Evolutionary conservation across 129 eudicot genomes (phyloP).

Genomic region (Tagetes erecta): DNA sequence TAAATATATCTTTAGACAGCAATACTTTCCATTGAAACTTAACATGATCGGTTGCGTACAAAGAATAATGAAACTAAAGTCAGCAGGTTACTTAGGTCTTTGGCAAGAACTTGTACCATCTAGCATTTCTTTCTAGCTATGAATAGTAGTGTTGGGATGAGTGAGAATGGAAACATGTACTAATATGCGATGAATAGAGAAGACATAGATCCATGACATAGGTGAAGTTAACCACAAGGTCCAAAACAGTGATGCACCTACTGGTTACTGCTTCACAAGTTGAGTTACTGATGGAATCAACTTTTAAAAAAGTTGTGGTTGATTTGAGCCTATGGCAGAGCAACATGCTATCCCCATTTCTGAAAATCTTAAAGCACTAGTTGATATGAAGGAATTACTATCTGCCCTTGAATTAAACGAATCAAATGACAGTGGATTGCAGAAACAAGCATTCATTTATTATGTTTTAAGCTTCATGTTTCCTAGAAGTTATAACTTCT

Average conservation of each 20-base stretch:
- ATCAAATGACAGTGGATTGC: not conserved
- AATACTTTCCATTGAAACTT: not conserved
- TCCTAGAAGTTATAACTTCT: not conserved
- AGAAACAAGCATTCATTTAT: not conserved
- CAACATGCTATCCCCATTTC: not conserved
- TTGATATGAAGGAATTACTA: not conserved
- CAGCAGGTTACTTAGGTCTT: not conserved
- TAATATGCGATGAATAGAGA: not conserved
- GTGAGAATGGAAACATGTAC: not conserved
- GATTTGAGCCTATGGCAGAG: not conserved
- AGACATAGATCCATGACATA: not conserved
- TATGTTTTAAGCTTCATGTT: not conserved
- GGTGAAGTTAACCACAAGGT: not conserved
- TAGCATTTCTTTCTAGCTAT: not conserved
- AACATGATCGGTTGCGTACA: not conserved
- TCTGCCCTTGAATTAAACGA: not conserved
- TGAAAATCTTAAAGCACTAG: not conserved
- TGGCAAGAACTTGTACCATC: conserved; percentile 1
- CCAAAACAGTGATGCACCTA: not conserved
- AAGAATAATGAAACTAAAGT: not conserved
- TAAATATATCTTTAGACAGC: not conserved
- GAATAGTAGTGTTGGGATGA: not conserved
- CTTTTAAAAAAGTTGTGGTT: not conserved
- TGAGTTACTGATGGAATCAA: not conserved
- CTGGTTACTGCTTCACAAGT: not conserved